A percentile compares a stretch with the other conserved stretches of the same genome.
phyloP scores from a whole-genome alignment of 2,329 filamentous ascomycete genomes.

The Coniosporium tulheliwenetii region DNA sequence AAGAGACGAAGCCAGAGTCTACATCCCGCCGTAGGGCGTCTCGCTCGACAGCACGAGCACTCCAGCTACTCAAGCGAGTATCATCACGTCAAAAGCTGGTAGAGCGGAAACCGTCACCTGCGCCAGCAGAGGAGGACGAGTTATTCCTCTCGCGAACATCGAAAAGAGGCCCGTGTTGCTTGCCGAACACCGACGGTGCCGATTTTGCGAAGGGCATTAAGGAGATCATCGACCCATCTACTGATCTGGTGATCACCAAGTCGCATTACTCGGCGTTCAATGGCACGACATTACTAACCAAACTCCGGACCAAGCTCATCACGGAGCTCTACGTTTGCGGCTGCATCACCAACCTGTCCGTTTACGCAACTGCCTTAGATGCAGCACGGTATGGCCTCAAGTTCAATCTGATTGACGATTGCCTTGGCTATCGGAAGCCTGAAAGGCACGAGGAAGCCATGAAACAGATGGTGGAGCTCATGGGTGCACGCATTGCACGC shows the following conservation, averaged over 20 bases:
- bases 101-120: constrained; percentile 7
- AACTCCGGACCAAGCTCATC: constrained; percentile 71
- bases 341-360: constrained; percentile 69
- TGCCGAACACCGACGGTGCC: constrained; percentile 27
- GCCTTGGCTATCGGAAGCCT: constrained; percentile 63
- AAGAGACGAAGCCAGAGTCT: background rate
- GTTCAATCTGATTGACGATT: constrained; percentile 81
- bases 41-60: constrained; percentile 18
- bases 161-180: constrained; percentile 23
- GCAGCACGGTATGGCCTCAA: constrained; percentile 74
- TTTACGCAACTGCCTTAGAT: constrained; percentile 83
- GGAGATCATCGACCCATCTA: constrained; percentile 31
- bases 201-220: constrained; percentile 35
- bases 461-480: constrained; percentile 53
- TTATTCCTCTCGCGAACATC: constrained; percentile 25
- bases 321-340: constrained; percentile 86
- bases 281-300: constrained; percentile 54
- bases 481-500: constrained; percentile 53
- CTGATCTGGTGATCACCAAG: constrained; percentile 47
- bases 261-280: constrained; percentile 80
- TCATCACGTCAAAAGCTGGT: constrained; percentile 14
- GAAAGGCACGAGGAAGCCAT: constrained; percentile 56
- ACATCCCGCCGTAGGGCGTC: constrained; percentile 10
- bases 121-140: constrained; percentile 25
- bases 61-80: constrained; percentile 20